Base-by-base conservation (phyloP, 345 rosid species). In the Rhizophora apiculata region DNA sequence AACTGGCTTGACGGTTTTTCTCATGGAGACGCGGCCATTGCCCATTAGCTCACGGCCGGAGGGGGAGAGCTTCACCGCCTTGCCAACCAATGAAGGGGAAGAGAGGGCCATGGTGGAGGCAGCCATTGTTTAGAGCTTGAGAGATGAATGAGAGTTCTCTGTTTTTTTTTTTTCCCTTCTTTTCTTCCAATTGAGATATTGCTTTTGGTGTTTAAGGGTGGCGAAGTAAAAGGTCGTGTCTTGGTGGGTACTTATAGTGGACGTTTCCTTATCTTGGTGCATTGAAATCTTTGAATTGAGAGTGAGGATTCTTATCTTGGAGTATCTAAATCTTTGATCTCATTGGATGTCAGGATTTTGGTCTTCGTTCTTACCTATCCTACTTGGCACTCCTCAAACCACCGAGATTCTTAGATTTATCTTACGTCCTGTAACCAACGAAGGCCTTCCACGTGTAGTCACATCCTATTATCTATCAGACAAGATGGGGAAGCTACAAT, bases 71-170 rank as follows among this genome's bases (percentile, higher is more conserved):
- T 80, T 82, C 24, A 85, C 85, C 0, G 93, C 88, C 84, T 77
- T 74, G 2, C 91, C 93, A 76, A 84, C 84, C 19, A 90, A 70
- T 1, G 88, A 70, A 11, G 91, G 81, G 75, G 96, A 90, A 59
- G 94, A 88, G 52, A 90, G 89, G 21, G 88, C 87, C 89, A 85
- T 85, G 8, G 94, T 79, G 1, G 94, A 75, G 61, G 92, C 77
- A 2, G 96, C 90, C 92, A 84, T 85, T 69, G 69, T 1, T 0
- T 13, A 2, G 57, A 20, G 57, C 8, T 53, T n/a, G 43, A 22
- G 6, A 2, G 31, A 10, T 18, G 24, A 31, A 49, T 37, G 56
- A 39, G 68, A 3, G 51, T 31, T 10, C 9, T 10, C 24, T 24
- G 0, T 24, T 24, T 24, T 24, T 24, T 24, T 24, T 24, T 24